Conservation (phyloP, 176 grass and related monocot species). For the Aegilops longissima region DNA sequence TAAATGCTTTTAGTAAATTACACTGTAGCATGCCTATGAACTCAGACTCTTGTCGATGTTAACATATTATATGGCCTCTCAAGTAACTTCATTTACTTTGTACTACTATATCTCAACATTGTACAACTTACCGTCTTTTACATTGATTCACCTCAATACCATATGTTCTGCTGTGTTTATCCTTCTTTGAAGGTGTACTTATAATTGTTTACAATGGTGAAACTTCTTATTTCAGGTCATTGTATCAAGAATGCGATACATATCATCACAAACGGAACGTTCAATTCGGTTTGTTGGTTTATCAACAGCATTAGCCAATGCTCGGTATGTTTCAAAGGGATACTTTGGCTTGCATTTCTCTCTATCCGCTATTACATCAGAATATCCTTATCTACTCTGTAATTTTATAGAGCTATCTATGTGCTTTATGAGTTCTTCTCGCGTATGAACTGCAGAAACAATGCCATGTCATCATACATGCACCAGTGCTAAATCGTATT, state of each 20-base stretch:
- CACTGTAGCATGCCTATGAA: not conserved
- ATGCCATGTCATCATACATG: not conserved
- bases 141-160: not conserved
- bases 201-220: conserved; percentile 26
- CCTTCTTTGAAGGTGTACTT: conserved; percentile 7
- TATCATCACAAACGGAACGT: conserved; percentile 88
- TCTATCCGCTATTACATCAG: not conserved
- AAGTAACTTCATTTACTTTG: conserved; percentile 12
- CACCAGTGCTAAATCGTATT: not conserved
- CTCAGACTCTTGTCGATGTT: not conserved
- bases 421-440: not conserved
- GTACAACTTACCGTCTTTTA: not conserved
- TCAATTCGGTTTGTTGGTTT: conserved; percentile 93
- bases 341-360: conserved; percentile 6
- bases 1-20: conserved; percentile 13
- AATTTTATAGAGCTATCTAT: not conserved
- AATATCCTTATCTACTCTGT: not conserved
- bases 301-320: conserved; percentile 98
- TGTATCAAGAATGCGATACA: conserved; percentile 99
- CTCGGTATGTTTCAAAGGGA: conserved; percentile 42
- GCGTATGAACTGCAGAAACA: not conserved
- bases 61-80: not conserved
- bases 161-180: conserved; percentile 11
- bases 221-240: conserved; percentile 69
- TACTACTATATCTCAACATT: conserved; percentile 1